Percentiles rank a stretch among this genome's conserved stretches.
Evolutionary conservation across 176 grass and related monocot species (phyloP).

Genomic region (Aegilops sharonensis): DNA sequence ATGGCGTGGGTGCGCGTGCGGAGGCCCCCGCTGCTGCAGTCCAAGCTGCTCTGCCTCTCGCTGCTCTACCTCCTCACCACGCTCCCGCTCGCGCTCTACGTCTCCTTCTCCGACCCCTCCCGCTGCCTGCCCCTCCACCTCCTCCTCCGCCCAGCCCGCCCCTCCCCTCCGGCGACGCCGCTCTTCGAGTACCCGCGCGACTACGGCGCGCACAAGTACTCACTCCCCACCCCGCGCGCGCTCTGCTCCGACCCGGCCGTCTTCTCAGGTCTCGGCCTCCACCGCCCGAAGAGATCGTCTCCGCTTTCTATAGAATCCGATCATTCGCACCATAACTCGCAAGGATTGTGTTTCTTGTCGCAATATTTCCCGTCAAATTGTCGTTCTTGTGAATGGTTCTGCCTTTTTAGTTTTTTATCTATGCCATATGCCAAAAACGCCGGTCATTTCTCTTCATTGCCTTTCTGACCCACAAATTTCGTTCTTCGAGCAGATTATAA

Average conservation of each 20-base stretch:
- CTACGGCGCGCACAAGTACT: conserved; percentile 80
- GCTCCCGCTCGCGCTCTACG: conserved; percentile 83
- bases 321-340: too few species aligned
- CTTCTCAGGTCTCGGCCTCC: conserved; percentile 53
- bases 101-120: conserved; percentile 67
- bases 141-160: not conserved
- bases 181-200: conserved; percentile 62
- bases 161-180: not conserved
- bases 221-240: conserved; percentile 48
- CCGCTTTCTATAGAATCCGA: too few species aligned
- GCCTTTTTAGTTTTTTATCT: not conserved
- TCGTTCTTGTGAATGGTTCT: not conserved
- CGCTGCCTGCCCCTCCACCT: conserved; percentile 38
- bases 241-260: conserved; percentile 58
- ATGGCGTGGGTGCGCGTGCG: conserved; percentile 61
- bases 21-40: conserved; percentile 63
- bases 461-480: not conserved
- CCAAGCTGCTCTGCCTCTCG: conserved; percentile 86
- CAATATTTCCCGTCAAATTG: not conserved
- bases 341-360: not conserved
- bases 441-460: not conserved
- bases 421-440: not conserved
- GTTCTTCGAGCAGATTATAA: conserved; percentile 49
- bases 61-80: conserved; percentile 93
- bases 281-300: not conserved